A percentile compares a stretch with the other conserved stretches of the same genome.
phyloP scores from a whole-genome alignment of 345 rosid genomes.

The Bruguiera gymnorhiza region DNA sequence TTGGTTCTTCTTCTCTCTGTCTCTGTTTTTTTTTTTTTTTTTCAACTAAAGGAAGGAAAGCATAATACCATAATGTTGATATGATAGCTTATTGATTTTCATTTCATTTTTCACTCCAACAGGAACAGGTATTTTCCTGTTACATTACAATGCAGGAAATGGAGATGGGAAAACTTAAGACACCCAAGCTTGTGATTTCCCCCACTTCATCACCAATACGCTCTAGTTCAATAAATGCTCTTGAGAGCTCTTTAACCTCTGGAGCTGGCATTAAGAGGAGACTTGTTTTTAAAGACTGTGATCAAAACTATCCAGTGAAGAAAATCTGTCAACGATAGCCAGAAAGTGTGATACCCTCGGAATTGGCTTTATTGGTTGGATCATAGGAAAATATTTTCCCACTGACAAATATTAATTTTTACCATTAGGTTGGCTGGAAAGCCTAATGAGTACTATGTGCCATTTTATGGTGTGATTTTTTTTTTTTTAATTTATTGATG shows the following conservation, averaged over 20 bases:
- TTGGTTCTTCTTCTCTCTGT: no score
- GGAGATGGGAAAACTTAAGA: conserved; percentile 43
- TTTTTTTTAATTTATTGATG: conserved; percentile 15
- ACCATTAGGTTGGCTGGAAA: conserved; percentile 16
- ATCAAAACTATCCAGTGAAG: conserved; percentile 37
- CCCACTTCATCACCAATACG: conserved; percentile 24
- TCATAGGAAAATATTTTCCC: conserved; percentile 1
- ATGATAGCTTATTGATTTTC: conserved; percentile 10
- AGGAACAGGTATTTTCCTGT: conserved; percentile 62
- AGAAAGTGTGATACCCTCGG: not conserved
- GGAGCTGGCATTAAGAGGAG: conserved; percentile 57
- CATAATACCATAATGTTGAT: not conserved
- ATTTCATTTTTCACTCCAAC: conserved; percentile 20
- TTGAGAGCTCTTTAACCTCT: conserved; percentile 24
- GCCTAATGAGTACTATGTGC: conserved; percentile 25
- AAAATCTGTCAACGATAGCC: conserved; percentile 38
- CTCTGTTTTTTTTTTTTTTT: not conserved
- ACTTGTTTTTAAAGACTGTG: conserved; percentile 47
- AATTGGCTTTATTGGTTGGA: conserved; percentile 27
- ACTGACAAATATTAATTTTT: conserved; percentile 13
- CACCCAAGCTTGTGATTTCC: conserved; percentile 34
- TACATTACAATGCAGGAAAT: conserved; percentile 54
- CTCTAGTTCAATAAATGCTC: conserved; percentile 17
- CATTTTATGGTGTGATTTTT: conserved; percentile 19
- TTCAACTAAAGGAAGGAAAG: not conserved